Conservation (phyloP, 352 stramenopile species). For the Blastocystis sp. region DNA sequence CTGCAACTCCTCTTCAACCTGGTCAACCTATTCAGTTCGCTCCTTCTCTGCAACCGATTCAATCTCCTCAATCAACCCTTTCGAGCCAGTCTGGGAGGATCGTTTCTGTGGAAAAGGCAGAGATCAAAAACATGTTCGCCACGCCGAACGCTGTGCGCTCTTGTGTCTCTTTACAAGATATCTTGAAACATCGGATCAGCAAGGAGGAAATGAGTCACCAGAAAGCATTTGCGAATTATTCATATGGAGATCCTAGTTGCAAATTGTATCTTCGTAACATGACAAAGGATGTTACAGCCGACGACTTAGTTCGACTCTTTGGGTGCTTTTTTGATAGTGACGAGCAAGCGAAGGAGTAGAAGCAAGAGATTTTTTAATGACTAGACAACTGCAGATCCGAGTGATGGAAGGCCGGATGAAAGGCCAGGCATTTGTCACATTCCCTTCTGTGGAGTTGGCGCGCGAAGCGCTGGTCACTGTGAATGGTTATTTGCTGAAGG, state of each 20-base stretch:
- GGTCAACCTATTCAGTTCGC: background rate
- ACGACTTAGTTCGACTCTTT: constrained; percentile 44
- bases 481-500: constrained; percentile 72
- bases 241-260: constrained; percentile 14
- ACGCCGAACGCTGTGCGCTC: background rate
- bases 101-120: background rate
- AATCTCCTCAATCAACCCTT: background rate
- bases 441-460: constrained; percentile 68
- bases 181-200: constrained; percentile 28
- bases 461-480: constrained; percentile 67
- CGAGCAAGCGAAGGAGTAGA: constrained; percentile 17
- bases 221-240: constrained; percentile 52
- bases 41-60: background rate
- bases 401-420: constrained; percentile 75
- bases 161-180: constrained; percentile 12
- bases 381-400: constrained; percentile 42
- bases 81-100: background rate
- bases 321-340: constrained; percentile 60
- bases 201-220: constrained; percentile 55
- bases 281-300: constrained; percentile 14
- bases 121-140: constrained; percentile 37
- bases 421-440: constrained; percentile 76
- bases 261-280: constrained; percentile 56
- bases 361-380: background rate
- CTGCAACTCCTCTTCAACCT: background rate